Conservation (phyloP, 2,329 filamentous ascomycete genomes). For the Coniosporium tulheliwenetii region DNA sequence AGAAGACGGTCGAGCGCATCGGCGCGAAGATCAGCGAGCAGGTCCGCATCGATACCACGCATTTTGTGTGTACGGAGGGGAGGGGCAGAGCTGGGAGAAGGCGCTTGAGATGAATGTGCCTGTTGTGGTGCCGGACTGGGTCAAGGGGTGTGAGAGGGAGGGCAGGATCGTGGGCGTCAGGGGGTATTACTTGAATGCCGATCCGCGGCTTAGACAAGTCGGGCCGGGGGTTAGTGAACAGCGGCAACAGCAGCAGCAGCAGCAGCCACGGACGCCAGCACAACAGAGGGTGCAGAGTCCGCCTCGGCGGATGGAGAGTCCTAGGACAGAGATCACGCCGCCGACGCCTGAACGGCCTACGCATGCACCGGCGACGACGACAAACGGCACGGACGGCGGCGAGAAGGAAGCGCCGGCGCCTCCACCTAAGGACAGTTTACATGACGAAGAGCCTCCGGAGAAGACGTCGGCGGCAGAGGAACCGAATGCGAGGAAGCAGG, state of each 20-base stretch:
- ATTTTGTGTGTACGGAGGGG: constrained; percentile 94
- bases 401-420: not conserved
- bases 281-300: constrained; percentile 10
- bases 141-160: constrained; percentile 88
- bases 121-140: constrained; percentile 91
- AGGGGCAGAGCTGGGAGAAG: constrained; percentile 82
- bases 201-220: constrained; percentile 44
- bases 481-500: not conserved
- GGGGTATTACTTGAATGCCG: constrained; percentile 89
- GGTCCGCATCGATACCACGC: constrained; percentile 92
- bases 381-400: not conserved
- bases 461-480: not conserved
- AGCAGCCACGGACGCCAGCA: constrained; percentile 7
- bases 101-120: constrained; percentile 96
- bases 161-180: constrained; percentile 87
- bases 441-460: not conserved
- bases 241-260: constrained; percentile 11
- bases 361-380: not conserved
- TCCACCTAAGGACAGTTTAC: not conserved
- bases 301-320: constrained; percentile 20
- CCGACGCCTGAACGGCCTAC: constrained; percentile 30
- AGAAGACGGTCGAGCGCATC: constrained; percentile 66
- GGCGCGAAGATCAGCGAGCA: constrained; percentile 82
- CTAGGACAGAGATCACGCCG: constrained; percentile 33
- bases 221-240: constrained; percentile 17